These are phyloP conservation scores for Umbelopsis isabellina DNA, from an alignment of 192 early-diverging fungal genomes.

Conservation along the genomic window DNA sequence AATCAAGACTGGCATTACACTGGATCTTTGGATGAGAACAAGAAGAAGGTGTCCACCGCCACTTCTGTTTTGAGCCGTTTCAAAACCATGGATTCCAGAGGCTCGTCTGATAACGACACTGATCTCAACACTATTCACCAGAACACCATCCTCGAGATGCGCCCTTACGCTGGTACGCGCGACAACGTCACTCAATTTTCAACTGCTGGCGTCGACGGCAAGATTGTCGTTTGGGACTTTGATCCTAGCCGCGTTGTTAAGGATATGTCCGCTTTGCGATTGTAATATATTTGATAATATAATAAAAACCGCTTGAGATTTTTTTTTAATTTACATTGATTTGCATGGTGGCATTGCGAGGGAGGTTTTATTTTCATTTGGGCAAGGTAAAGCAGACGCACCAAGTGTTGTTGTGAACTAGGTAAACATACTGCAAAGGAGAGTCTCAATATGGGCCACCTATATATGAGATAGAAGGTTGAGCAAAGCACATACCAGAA, in stretches of 20 bases:
- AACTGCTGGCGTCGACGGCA: constrained; percentile 83
- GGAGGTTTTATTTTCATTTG: no score
- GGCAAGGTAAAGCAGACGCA: no score
- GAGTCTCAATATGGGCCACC: background rate
- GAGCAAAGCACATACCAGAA: background rate
- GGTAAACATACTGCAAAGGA: background rate
- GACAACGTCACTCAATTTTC: constrained; percentile 70
- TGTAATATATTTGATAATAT: constrained; percentile 21
- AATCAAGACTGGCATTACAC: constrained; percentile 60
- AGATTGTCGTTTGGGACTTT: constrained; percentile 79
- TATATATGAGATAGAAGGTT: background rate
- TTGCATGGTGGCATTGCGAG: background rate
- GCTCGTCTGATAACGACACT: constrained; percentile 69
- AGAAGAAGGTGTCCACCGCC: constrained; percentile 63
- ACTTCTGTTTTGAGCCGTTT: constrained; percentile 84
- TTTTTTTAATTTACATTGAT: background rate
- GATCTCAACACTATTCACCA: constrained; percentile 87
- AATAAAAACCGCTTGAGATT: background rate
- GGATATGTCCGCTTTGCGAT: constrained; percentile 33
- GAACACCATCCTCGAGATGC: constrained; percentile 90
- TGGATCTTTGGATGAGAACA: constrained; percentile 80
- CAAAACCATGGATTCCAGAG: constrained; percentile 89
- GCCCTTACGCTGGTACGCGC: constrained; percentile 53
- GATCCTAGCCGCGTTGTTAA: constrained; percentile 37
- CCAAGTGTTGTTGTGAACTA: no score